These are phyloP conservation scores for Fomes fomentarius DNA, from an alignment of 1,284 basidiomycete species.

Conservation along the genomic window DNA sequence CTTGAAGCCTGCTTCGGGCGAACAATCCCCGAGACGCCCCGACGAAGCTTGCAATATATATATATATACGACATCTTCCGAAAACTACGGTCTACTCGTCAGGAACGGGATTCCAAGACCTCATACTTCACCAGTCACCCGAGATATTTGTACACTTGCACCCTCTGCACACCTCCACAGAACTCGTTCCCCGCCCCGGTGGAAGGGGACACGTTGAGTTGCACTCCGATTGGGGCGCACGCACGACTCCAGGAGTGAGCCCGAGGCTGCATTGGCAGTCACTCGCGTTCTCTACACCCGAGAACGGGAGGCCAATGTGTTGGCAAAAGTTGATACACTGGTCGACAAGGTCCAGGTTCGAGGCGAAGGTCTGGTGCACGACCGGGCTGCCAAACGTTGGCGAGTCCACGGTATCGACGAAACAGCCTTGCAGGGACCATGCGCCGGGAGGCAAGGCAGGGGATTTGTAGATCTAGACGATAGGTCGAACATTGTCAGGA, in stretches of 20 bases:
- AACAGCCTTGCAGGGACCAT: constrained; percentile 12
- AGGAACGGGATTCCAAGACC: too few species aligned
- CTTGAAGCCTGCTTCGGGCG: too few species aligned
- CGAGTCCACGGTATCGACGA: constrained; percentile 10
- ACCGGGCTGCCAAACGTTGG: constrained; percentile 11
- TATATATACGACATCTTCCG: too few species aligned
- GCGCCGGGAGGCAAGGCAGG: constrained; percentile 14
- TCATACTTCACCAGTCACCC: background rate
- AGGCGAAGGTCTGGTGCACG: constrained; percentile 13
- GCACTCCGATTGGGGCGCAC: constrained; percentile 8
- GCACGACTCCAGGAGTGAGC: constrained; percentile 2
- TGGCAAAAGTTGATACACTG: constrained; percentile 13
- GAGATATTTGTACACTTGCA: constrained; percentile 5
- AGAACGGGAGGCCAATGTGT: constrained; percentile 12
- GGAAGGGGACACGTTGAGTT: constrained; percentile 11
- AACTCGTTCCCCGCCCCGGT: constrained; percentile 4
- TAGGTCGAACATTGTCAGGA: background rate
- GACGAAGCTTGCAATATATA: too few species aligned
- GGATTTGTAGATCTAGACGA: constrained; percentile 18
- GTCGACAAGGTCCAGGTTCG: constrained; percentile 13
- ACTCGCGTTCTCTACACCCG: constrained; percentile 13
- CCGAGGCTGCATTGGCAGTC: constrained; percentile 21
- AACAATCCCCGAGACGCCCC: too few species aligned
- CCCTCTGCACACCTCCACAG: constrained; percentile 15
- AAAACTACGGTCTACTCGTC: too few species aligned